phyloP scores from a whole-genome alignment of 2,329 filamentous ascomycete genomes.

The Grosmannia serpens region DNA sequence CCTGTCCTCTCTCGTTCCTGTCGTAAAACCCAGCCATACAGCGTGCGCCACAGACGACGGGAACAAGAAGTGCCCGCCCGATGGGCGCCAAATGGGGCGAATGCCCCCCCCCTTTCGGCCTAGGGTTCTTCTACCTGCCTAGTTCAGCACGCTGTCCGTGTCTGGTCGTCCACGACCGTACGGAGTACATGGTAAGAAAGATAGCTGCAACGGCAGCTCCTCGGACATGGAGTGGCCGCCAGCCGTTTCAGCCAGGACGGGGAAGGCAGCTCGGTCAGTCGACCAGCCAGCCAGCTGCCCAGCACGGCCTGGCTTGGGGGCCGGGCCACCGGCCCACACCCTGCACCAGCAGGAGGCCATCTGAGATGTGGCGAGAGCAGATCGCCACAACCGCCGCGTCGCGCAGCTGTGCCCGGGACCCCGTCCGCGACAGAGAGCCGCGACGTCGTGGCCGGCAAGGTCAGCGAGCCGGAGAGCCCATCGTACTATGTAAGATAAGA shows the following conservation, averaged over 20 bases:
- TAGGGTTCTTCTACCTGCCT: conserved; percentile 1
- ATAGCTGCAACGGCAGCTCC: not conserved
- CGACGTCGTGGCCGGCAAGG: too few species aligned
- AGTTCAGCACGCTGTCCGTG: conserved; percentile 4
- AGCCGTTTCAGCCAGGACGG: not conserved
- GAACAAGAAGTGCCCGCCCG: not conserved
- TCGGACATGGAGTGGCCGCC: not conserved
- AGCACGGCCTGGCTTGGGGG: not conserved
- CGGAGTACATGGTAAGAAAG: too few species aligned
- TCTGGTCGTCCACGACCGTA: not conserved
- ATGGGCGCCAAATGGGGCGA: not conserved
- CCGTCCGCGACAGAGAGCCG: too few species aligned
- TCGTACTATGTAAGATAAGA: too few species aligned
- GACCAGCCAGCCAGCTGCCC: not conserved
- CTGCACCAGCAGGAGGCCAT: not conserved
- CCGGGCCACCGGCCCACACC: not conserved
- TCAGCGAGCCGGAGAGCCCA: too few species aligned
- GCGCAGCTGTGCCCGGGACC: too few species aligned
- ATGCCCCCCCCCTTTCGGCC: not conserved
- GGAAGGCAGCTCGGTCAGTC: not conserved
- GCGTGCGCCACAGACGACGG: not conserved
- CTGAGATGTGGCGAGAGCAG: not conserved
- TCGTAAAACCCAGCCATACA: not conserved
- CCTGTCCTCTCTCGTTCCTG: not conserved
- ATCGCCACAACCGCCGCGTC: not conserved